Percentiles rank a stretch among this genome's conserved stretches.
Conservation (phyloP, 805 yeast species). For the Wickerhamiella azyma region DNA sequence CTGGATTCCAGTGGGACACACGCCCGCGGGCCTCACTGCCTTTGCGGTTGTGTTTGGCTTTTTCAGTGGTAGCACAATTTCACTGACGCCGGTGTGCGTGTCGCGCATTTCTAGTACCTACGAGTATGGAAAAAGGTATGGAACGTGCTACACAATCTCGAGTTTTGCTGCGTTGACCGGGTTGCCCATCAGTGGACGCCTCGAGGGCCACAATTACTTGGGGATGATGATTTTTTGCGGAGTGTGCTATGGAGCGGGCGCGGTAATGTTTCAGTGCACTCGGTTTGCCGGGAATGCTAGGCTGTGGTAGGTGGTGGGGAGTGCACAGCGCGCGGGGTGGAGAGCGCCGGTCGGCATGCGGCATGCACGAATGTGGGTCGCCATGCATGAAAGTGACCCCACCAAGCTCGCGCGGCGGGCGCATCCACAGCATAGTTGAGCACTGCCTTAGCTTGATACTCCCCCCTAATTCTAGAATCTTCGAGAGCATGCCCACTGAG, state of each 20-base stretch:
- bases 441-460: no score
- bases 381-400: neutral
- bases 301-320: neutral
- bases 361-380: neutral
- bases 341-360: neutral
- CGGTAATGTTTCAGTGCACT: conserved; percentile 6
- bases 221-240: conserved; percentile 26
- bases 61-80: conserved; percentile 46
- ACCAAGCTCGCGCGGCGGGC: neutral
- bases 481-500: neutral
- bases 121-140: conserved; percentile 56
- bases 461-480: no score
- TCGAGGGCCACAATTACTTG: conserved; percentile 20
- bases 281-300: neutral
- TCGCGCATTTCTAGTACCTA: conserved; percentile 48
- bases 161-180: conserved; percentile 28
- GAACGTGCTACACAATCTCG: conserved; percentile 42
- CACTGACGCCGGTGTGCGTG: conserved; percentile 58
- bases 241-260: conserved; percentile 20
- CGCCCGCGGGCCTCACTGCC: conserved; percentile 35
- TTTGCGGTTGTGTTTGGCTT: conserved; percentile 32
- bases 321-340: no score
- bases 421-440: no score
- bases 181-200: conserved; percentile 28
- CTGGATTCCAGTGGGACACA: conserved; percentile 47